Base-by-base conservation (phyloP, 257 asterid genomes). In the Ehretia macrophylla region DNA sequence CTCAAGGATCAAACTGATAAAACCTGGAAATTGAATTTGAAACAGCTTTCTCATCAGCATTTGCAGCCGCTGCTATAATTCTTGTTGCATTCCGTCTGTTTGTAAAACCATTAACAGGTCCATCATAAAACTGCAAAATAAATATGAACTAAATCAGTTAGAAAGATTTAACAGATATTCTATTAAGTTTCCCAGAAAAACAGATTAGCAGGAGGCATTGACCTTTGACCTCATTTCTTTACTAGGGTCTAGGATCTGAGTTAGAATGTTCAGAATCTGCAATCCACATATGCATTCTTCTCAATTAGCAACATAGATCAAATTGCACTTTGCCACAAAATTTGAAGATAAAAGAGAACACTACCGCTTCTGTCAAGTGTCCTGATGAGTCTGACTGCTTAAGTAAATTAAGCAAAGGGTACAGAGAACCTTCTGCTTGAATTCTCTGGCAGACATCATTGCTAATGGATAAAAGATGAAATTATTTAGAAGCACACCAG, bases 221-320 rank as follows among this genome's bases (percentile, higher is more conserved):
- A 90, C 95, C 90, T 83, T 74, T 55, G 82, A 71, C 72, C 79
- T 90, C 78, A 81, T 69, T 66, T 81, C 94, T 79, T 74, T 83
- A 81, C 75, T 74, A 56, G 96, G 96, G 75, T 85, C 96, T 58
- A 87, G 74, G 73, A 90, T 82, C 77, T 83, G 93, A 69, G 86
- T 58, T 59, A 90, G 90, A 72, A 90, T 82, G 63, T 80, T 80
- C 46, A 90, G 68, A 64, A 83, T 75, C 97, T 87, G 96, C 88
- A 69, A 49, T 42, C 45, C 47, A 56, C 63, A 23, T 56, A 55
- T 42, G n/a, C 14, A n/a, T 40, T 22, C 39, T 60, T 64, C 55
- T 14, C 48, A 27, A 20, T 72, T 54, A 76, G 75, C 49, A 46
- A 58, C 40, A 40, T 21, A 63, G 58, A 66, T 38, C 19, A 58